Base-by-base conservation (phyloP, 805 yeast genomes). In the Wickerhamomyces rabaulensis region DNA sequence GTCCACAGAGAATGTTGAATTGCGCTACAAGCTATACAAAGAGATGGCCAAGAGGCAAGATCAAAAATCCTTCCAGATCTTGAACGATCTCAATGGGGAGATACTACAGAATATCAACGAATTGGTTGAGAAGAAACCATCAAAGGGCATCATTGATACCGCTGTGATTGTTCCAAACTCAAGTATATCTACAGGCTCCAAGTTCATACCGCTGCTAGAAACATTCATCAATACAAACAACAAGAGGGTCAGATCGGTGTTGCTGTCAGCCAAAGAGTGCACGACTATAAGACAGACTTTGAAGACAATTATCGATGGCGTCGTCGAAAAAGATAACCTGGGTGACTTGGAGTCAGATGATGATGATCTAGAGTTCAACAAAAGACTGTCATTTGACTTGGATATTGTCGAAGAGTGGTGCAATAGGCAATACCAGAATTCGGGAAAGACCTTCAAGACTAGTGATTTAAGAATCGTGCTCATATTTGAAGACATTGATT, bases 351-450 rank as follows among this genome's bases (percentile, higher is more conserved):
- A 47, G 12, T 27, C 37, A 19, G 51, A 47, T 22, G 57, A 50
- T 6, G 52, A 50, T 5, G 53, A 51, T 10, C 33, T 33, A 22
- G 39, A 41, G 3, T 53, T 51, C 37, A 59, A 58, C 41, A 54
- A 45, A 43, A 52, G 58, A 41, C 42, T 52, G 3, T 56, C 58
- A 1, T 58, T 49, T 46, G 64, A 60, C 42, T 46, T 60, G 10
- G 62, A 59, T 26, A 52, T 57, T 16, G 52, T 51, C 3, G 50
- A 47, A 9, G 59, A 59, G n/a, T 60, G 63, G 63, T 55, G 58
- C 40, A 23, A 44, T 7, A 39, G 40, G 5, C 39, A 44, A 8
- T 46, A 46, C 42, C 29, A 39, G 13, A 42, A 42, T 7, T 45
- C 36, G 2, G 39, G 21, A 1, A 45, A 45, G 19, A 29, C 23